These are phyloP conservation scores for Phytopythium vexans DNA, from an alignment of 352 stramenopile genomes.

Conservation along the genomic window DNA sequence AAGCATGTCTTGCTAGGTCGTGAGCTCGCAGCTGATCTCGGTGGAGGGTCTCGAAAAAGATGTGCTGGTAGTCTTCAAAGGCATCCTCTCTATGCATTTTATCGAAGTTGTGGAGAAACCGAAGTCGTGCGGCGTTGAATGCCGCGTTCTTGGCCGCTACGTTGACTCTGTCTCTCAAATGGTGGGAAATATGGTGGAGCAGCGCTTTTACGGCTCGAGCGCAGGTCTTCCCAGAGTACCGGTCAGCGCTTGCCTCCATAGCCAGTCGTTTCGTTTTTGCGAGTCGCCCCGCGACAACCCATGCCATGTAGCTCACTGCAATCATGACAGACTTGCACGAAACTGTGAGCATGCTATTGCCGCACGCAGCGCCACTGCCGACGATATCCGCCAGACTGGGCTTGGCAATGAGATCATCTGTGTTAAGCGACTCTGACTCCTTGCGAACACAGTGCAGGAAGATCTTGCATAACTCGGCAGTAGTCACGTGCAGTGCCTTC, in stretches of 20 bases:
- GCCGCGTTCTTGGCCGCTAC: slow-evolving; percentile 36
- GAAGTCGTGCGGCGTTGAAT: slow-evolving; percentile 30
- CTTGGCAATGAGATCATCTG: slow-evolving; percentile 1
- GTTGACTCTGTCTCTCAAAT: slow-evolving; percentile 24
- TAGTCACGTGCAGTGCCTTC: slow-evolving; percentile 31
- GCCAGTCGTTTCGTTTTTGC: slow-evolving; percentile 15
- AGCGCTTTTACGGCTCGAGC: slow-evolving; percentile 46
- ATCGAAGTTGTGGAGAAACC: slow-evolving; percentile 55
- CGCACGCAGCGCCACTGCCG: background rate
- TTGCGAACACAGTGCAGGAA: slow-evolving; percentile 51
- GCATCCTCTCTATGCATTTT: slow-evolving; percentile 56
- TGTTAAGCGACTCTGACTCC: slow-evolving; percentile 9
- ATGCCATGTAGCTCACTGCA: slow-evolving; percentile 19
- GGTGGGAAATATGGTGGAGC: slow-evolving; percentile 48
- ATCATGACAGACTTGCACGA: slow-evolving; percentile 5
- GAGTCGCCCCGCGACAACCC: slow-evolving; percentile 28
- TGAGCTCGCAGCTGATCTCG: slow-evolving; percentile 2
- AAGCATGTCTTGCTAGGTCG: background rate
- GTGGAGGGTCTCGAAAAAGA: background rate
- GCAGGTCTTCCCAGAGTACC: slow-evolving; percentile 22
- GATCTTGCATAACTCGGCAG: slow-evolving; percentile 44
- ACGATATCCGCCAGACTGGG: background rate
- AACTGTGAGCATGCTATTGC: no score
- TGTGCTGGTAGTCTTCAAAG: slow-evolving; percentile 45
- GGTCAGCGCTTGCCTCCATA: no score